phyloP scores from a whole-genome alignment of 1,139 yeast species.

The Debaryomyces nepalensis region DNA sequence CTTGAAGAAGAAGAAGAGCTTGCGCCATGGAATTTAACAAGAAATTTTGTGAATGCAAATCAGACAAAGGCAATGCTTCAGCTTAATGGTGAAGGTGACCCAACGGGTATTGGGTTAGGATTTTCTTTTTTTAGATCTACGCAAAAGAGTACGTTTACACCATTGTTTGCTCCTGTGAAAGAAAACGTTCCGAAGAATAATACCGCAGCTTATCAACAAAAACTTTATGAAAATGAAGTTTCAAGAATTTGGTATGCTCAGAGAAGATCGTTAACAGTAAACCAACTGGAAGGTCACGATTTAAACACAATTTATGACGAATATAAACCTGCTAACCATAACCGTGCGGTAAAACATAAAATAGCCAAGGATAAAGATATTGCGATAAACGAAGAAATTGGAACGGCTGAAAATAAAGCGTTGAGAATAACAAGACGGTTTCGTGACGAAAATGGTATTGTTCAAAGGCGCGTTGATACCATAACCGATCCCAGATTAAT shows the following conservation, averaged over 20 bases:
- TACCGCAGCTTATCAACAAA: conserved; percentile 80
- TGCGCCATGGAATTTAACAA: conserved; percentile 91
- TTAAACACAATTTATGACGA: conserved; percentile 41
- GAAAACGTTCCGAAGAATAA: conserved; percentile 51
- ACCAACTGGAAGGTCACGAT: conserved; percentile 35
- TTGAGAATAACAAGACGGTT: conserved; percentile 79
- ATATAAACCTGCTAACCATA: conserved; percentile 45
- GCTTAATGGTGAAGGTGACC: conserved; percentile 96
- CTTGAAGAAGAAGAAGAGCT: conserved; percentile 67
- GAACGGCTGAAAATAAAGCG: conserved; percentile 44
- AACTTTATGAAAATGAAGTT: conserved; percentile 90
- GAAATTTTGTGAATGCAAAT: conserved; percentile 90
- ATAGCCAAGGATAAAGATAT: conserved; percentile 36
- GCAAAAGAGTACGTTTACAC: conserved; percentile 91
- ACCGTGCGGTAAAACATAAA: conserved; percentile 33
- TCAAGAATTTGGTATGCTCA: conserved; percentile 91
- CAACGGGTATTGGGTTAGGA: conserved; percentile 89
- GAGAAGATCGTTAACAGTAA: conserved; percentile 61
- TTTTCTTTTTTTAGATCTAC: conserved; percentile 90
- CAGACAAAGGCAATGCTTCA: conserved; percentile 98
- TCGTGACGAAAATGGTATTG: conserved; percentile 82
- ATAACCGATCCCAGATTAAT: conserved; percentile 86
- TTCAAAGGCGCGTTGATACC: conserved; percentile 80
- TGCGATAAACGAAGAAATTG: conserved; percentile 25
- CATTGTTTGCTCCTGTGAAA: conserved; percentile 54